Evolutionary conservation across 139 green algal genomes (phyloP).

Genomic region (Chlorella sp.): DNA sequence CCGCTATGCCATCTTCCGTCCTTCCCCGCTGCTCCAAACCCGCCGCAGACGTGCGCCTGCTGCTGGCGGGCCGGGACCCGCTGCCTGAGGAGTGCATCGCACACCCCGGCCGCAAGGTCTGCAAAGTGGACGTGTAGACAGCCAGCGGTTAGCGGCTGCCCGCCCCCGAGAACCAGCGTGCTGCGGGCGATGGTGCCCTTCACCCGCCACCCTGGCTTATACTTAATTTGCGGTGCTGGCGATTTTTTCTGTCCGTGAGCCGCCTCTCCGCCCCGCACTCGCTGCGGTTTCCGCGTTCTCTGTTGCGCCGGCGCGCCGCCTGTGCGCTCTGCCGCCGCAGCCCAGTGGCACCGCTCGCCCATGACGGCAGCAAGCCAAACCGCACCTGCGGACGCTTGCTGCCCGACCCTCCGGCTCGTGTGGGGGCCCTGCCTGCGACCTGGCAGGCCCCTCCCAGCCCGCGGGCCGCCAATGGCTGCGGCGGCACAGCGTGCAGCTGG

Average conservation of each 20-base stretch:
- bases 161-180: too few relatives aligned
- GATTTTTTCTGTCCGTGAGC: too few relatives aligned
- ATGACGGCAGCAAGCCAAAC: slow-evolving; percentile 34
- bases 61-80: slow-evolving; percentile 66
- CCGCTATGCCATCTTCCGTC: background rate
- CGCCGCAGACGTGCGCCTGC: slow-evolving; percentile 63
- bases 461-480: too few relatives aligned
- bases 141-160: too few relatives aligned
- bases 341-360: background rate
- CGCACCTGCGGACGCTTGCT: slow-evolving; percentile 9
- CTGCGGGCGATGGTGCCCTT: too few relatives aligned
- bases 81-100: slow-evolving; percentile 69
- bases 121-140: slow-evolving; percentile 67
- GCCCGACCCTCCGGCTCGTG: background rate
- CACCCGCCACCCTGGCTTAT: too few relatives aligned
- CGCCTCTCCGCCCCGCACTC: too few relatives aligned
- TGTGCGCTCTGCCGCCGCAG: background rate
- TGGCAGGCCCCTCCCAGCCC: background rate
- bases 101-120: slow-evolving; percentile 80
- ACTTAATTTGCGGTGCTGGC: too few relatives aligned
- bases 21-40: background rate
- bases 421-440: slow-evolving; percentile 5
- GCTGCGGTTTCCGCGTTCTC: too few relatives aligned
- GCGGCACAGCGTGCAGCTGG: too few relatives aligned
- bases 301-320: background rate